Conservation (phyloP, 2,329 filamentous ascomycete genomes). For the Aureobasidium melanogenum region DNA sequence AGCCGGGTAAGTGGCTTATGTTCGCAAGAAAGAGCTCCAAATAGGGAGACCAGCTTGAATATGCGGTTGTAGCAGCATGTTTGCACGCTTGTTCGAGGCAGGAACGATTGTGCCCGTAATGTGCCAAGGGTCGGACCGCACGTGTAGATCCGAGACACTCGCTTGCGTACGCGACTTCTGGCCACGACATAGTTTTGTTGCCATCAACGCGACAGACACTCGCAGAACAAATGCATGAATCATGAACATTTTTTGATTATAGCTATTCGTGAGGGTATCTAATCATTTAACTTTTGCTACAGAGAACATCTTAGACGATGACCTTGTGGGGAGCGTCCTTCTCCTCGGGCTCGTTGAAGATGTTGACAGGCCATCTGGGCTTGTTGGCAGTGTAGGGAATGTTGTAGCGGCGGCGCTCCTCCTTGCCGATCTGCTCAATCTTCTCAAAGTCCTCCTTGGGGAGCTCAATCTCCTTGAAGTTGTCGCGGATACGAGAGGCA, state of each 20-base stretch:
- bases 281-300: background rate
- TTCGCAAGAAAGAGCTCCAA: no score
- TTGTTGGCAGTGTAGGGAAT: constrained; percentile 4
- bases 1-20: no score
- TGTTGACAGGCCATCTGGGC: constrained; percentile 11
- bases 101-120: no score
- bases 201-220: no score
- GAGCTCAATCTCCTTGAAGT: constrained; percentile 60
- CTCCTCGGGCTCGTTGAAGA: constrained; percentile 1
- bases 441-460: constrained; percentile 67
- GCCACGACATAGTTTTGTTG: no score
- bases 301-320: background rate
- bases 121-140: no score
- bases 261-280: background rate
- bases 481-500: constrained; percentile 61
- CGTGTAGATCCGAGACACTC: no score
- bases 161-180: no score
- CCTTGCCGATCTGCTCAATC: constrained; percentile 54
- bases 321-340: constrained; percentile 8
- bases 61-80: no score
- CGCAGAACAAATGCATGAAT: no score
- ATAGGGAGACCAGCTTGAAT: no score
- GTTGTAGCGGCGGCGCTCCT: constrained; percentile 65
- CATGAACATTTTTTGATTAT: background rate
- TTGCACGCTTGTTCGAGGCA: no score